Conservation (phyloP, 352 stramenopile genomes). For the Pythium rishiriense region DNA sequence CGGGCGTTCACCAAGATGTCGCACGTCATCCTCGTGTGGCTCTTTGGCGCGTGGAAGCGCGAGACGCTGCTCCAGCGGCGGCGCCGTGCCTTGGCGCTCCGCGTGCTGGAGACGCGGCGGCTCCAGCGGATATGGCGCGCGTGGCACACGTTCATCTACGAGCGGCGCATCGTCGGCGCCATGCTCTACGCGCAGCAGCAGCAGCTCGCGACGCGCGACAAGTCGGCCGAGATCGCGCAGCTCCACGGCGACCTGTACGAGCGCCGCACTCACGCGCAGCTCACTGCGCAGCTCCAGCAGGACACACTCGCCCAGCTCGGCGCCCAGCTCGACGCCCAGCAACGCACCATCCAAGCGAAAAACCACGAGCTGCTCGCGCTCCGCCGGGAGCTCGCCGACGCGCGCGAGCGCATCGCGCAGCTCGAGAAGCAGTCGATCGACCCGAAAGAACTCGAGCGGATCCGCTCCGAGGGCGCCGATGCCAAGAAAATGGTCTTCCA, state of each 20-base stretch:
- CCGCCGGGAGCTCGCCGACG: constrained; percentile 46
- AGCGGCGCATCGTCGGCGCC: constrained; percentile 63
- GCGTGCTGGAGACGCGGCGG: constrained; percentile 30
- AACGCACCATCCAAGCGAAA: constrained; percentile 36
- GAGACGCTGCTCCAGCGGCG: constrained; percentile 36
- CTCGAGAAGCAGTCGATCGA: constrained; percentile 58
- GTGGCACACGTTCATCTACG: constrained; percentile 62
- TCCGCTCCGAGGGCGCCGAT: constrained; percentile 55
- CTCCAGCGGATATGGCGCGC: constrained; percentile 43
- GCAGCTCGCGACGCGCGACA: constrained; percentile 44
- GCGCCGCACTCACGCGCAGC: constrained; percentile 28
- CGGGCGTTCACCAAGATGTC: constrained; percentile 60
- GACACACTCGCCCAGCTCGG: constrained; percentile 43
- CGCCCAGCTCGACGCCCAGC: constrained; percentile 31
- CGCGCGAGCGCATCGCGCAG: constrained; percentile 28
- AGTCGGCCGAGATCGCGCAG: constrained; percentile 44
- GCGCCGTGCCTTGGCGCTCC: constrained; percentile 23
- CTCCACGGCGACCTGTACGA: constrained; percentile 70
- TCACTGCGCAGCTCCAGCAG: constrained; percentile 42
- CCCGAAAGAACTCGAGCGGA: constrained; percentile 50
- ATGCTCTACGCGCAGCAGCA: constrained; percentile 72
- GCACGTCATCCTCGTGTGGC: constrained; percentile 55
- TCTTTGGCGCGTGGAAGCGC: constrained; percentile 63
- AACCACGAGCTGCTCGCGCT: constrained; percentile 60
- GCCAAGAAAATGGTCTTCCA: constrained; percentile 78